Base-by-base conservation (phyloP, 2,329 filamentous ascomycete species). In the Aspergillus calidoustus region DNA sequence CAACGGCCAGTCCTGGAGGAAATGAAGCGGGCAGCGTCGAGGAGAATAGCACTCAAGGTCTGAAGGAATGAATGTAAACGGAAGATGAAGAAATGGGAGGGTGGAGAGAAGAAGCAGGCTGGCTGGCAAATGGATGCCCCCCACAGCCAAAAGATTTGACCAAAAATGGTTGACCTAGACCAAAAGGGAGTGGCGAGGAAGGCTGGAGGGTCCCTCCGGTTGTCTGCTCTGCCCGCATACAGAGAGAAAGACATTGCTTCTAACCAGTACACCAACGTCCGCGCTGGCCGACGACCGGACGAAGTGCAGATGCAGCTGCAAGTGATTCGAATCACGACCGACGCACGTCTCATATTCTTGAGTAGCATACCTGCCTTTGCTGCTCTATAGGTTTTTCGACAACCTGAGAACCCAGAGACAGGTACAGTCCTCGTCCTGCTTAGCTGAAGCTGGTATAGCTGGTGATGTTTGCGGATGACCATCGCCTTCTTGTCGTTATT, bases 301-400 rank as follows among this genome's bases (percentile, higher is more conserved):
- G 31, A 31, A 44, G 22, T 55, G 46, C 46, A 51, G 25, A 60
- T 60, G 51, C 57, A 50, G 44, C 51, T 60, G 51, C 52, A 34
- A 46, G 52, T 60, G 30, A 55, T 60, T 55, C n/a, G 31, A 17
- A 57, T 57, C 47, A 46, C 34, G 55, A 52, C 55, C 41, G 44
- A 34, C 22, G 28, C 43, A 49, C 17, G 38, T 7, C 55, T 57
- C n/a, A 30, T 46, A 38, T 41, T 17, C 34, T 23, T 34, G 17
- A 41, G 38, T 23, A 41, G 8, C 38, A 49, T 51, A 23, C 28
- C 22, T 52, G 44, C 28, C 15, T 53, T 23, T 25, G 34, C 15
- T 28, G 8, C 34, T 8, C 19, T 19, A 52, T 30, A 52, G 49
- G 28, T 38, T 38, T 52, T 41, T 41, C 34, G 34, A 41, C 13